Base-by-base conservation (phyloP, 1,284 basidiomycete genomes). In the Mycena citricolor region DNA sequence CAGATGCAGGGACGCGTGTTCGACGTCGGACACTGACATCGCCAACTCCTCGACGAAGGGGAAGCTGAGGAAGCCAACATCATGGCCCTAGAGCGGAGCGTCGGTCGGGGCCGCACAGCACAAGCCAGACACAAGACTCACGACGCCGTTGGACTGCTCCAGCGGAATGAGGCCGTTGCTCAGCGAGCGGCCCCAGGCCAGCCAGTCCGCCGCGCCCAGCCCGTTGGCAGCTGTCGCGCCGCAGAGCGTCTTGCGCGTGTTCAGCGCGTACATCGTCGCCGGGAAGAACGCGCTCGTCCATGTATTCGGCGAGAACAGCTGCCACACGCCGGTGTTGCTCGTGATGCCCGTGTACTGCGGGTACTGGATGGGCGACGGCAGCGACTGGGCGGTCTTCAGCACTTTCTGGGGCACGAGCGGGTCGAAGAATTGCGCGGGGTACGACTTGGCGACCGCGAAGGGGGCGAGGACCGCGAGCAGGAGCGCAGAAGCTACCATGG, bases 241-340 rank as follows among this genome's bases (percentile, higher is more conserved):
- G 49, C 82, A 85, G 4, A 80, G 61, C 17, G 54, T 54, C 45
- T 67, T 65, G 19, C 83, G 69, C 32, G 69, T 67, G 56, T 81
- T 66, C 49, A 86, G 62, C 5, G 74, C 76, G 52, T 86, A 86
- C 19, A 76, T 61, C 2, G 75, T 74, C 8, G 71, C 68, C 0
- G 83, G 80, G 60, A 86, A 79, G 69, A 86, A 86, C 0, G 80
- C 82, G 5, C 77, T 73, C 1, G 83, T 84, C 83, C 84, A 86
- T 4, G 71, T 74, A 54, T 82, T 71, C 0, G 76, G 69, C 4
- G 50, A 36, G 59, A 81, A 79, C 47, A 68, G 73, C 4, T 62
- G 56, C 81, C 81, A n/a, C n/a, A n/a, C n/a, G 39, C 47, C 44
- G 52, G 14, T 46, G 4, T 14, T 47, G 66, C 1, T 5, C 25